Evolutionary conservation across 78 protist genomes (phyloP), one percentile per base, ranked within the genome.

Genomic region (Bodo saltans): DNA sequence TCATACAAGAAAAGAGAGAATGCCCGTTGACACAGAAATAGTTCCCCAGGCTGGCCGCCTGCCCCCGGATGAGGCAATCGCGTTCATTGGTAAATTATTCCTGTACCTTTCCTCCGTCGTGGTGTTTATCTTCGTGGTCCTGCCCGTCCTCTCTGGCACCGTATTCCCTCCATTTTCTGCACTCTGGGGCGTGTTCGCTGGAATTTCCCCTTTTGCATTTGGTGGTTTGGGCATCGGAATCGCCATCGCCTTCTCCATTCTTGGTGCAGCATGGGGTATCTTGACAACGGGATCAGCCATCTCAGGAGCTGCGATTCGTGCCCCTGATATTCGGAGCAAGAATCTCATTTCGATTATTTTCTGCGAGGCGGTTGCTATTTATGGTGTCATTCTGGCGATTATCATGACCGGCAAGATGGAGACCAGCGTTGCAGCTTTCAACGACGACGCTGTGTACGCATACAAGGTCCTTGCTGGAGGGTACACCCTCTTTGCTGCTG

Each of bases 201-300:
- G 81, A 38, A 78, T 94, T 40, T 1, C 76, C 1, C 97, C 99
- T 29, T 81, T 85, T 78, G 84, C 92, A 34, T 92, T 83, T 83
- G 96, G 94, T 4, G 85, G 89, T 3, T 23, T 97, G 29, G 99
- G 99, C 70, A 83, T 90, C 40, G 86, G 90, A 37, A 41, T 95
- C 2, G 42, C 97, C 42, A 94, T 98, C 40, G 94, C 95, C 79
- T 47, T 98, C 12, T 94, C 98, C 25, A 97, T 96, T 0, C 86
- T 97, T 11, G 99, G 99, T 17, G 98, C 99, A 17, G 97, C 98
- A 8, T 96, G 98, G 99, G 98, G 98, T 52, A 98, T 96, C 87
- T 92, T 91, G 83, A 47, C 93, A 34, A 94, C 98, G 30, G 98
- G 97, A 29, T 33, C 95, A 3, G 68, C 91, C 33, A 67, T 98